These are phyloP conservation scores for Peronospora farinosa DNA, from an alignment of 352 stramenopile genomes.

Conservation along the genomic window DNA sequence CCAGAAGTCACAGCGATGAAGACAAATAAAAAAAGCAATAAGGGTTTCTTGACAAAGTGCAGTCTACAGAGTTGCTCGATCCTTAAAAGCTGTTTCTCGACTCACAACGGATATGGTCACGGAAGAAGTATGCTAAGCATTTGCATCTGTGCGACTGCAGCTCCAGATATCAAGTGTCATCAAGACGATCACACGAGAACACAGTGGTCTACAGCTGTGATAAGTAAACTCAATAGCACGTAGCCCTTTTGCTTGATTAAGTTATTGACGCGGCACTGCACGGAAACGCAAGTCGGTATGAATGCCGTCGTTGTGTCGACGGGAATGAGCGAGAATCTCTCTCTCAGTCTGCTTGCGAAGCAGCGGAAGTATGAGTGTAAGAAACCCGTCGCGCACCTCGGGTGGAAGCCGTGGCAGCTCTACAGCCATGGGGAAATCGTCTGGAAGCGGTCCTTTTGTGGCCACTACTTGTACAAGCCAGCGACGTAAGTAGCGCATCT, in stretches of 20 bases:
- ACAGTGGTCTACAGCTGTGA: conserved; percentile 37
- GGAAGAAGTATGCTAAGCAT: too few species aligned
- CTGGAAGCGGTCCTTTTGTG: conserved; percentile 30
- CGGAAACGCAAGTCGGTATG: conserved; percentile 63
- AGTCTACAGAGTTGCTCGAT: too few species aligned
- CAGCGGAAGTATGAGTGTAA: conserved; percentile 64
- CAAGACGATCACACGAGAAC: conserved; percentile 42
- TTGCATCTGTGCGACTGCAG: conserved; percentile 10
- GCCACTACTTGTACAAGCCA: conserved; percentile 55
- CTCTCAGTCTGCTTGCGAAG: conserved; percentile 11
- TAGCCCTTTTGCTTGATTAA: conserved; percentile 12
- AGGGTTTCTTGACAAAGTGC: too few species aligned
- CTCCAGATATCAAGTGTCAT: conserved; percentile 46
- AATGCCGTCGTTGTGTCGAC: conserved; percentile 45
- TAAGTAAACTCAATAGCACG: conserved; percentile 13
- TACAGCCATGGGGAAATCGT: conserved; percentile 56
- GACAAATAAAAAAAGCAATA: too few species aligned
- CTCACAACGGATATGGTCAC: too few species aligned
- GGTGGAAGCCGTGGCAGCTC: conserved; percentile 58
- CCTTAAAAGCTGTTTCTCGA: too few species aligned
- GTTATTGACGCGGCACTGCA: conserved; percentile 38
- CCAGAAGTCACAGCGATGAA: too few species aligned
- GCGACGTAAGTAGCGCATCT: conserved; percentile 58
- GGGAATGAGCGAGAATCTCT: conserved; percentile 57
- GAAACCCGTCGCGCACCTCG: conserved; percentile 72